Percentiles rank a stretch among this genome's conserved stretches.
Conservation (phyloP, 106 monocot genomes). For the Chionographis japonica region DNA sequence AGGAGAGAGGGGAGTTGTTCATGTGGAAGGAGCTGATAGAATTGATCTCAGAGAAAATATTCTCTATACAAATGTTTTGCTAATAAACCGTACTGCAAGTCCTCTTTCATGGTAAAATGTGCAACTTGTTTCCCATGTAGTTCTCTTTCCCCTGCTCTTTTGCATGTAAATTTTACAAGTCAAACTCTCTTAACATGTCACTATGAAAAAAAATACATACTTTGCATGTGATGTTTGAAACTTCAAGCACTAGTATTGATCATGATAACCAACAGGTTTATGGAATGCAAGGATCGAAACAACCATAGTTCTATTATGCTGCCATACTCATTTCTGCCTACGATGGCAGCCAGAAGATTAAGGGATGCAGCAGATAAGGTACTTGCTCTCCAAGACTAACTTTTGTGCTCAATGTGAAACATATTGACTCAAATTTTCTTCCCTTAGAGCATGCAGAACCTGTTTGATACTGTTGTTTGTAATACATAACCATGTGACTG, state of each 20-base stretch:
- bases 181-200: too few relatives aligned
- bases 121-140: not conserved
- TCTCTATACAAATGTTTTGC: constrained; percentile 51
- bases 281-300: constrained; percentile 51
- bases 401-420: too few relatives aligned
- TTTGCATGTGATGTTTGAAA: constrained; percentile 44
- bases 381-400: not conserved
- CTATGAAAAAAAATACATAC: constrained; percentile 9
- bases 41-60: constrained; percentile 53
- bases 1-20: constrained; percentile 44
- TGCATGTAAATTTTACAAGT: not conserved
- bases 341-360: constrained; percentile 31
- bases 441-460: too few relatives aligned
- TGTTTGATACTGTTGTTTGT: too few relatives aligned
- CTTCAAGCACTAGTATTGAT: constrained; percentile 17
- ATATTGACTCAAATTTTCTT: too few relatives aligned
- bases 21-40: constrained; percentile 47
- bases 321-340: constrained; percentile 46
- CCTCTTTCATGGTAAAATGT: constrained; percentile 86
- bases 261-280: constrained; percentile 38
- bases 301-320: constrained; percentile 33
- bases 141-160: not conserved
- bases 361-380: constrained; percentile 41
- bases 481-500: too few relatives aligned
- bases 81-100: constrained; percentile 93